Conservation (phyloP, 1,284 basidiomycete genomes). For the Fomitopsis palustris region DNA sequence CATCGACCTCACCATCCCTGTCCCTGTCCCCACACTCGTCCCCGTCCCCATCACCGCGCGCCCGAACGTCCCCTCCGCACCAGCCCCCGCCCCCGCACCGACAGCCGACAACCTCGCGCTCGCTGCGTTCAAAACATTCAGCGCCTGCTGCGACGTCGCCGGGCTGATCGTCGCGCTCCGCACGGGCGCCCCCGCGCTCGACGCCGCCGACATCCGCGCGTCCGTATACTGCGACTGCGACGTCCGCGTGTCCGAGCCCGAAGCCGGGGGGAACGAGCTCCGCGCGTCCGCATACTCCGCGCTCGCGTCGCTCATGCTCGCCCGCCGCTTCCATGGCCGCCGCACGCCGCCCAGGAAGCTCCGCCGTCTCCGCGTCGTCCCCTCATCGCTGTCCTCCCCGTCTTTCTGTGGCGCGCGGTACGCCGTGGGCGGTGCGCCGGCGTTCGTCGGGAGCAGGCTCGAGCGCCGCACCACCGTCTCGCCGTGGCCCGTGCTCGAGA, state of each 20-base stretch:
- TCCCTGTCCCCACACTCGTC: too few relatives aligned
- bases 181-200: conserved; percentile 1
- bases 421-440: conserved; percentile 14
- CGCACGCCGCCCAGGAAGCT: conserved; percentile 21
- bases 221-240: background rate
- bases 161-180: conserved; percentile 1
- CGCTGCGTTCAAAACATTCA: background rate
- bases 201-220: background rate
- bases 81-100: background rate
- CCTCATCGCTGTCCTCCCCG: conserved; percentile 8
- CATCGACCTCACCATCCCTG: background rate
- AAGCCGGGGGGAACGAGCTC: background rate
- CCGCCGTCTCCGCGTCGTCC: conserved; percentile 6
- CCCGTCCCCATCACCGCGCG: background rate
- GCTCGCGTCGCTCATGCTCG: background rate
- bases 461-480: conserved; percentile 12
- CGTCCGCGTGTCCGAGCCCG: background rate
- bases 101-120: background rate
- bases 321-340: conserved; percentile 6
- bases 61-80: background rate
- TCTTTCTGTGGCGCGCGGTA: conserved; percentile 12
- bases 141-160: background rate
- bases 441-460: conserved; percentile 23
- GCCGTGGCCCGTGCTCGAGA: background rate
- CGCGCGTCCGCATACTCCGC: background rate